Conservation (phyloP, 2,329 filamentous ascomycete species). For the Westerdykella aurantiaca region DNA sequence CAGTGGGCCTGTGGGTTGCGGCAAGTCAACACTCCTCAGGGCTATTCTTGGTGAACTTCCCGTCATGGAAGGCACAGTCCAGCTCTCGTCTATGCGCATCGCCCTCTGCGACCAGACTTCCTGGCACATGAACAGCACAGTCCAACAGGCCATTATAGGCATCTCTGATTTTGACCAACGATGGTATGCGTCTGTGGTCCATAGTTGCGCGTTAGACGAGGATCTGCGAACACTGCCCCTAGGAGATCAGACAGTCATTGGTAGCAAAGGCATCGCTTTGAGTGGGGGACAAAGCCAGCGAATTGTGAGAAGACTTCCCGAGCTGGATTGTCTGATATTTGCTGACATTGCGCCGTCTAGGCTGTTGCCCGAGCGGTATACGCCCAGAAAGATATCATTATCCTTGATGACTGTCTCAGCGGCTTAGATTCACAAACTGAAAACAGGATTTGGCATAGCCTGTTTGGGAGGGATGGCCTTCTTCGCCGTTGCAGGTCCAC, state of each 20-base stretch:
- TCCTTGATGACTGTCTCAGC: slow-evolving; percentile 50
- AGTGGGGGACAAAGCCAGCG: slow-evolving; percentile 51
- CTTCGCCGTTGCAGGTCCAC: slow-evolving; percentile 37
- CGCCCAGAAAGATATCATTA: slow-evolving; percentile 43
- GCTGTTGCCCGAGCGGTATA: slow-evolving; percentile 52
- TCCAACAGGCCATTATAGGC: slow-evolving; percentile 36
- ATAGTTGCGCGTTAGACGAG: slow-evolving; percentile 31
- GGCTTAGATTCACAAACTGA: slow-evolving; percentile 48
- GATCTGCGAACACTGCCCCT: slow-evolving; percentile 29
- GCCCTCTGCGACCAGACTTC: slow-evolving; percentile 36
- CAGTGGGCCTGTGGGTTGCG: slow-evolving; percentile 46
- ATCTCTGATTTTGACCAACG: slow-evolving; percentile 31
- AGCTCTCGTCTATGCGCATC: slow-evolving; percentile 27
- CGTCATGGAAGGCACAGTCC: slow-evolving; percentile 27
- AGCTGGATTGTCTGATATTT: not conserved
- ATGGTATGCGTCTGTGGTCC: slow-evolving; percentile 35
- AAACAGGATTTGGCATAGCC: slow-evolving; percentile 43
- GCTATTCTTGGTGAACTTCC: slow-evolving; percentile 30
- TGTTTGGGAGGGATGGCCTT: slow-evolving; percentile 45
- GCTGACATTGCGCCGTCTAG: slow-evolving; percentile 13
- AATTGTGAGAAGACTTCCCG: slow-evolving; percentile 32
- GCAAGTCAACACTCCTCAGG: slow-evolving; percentile 47
- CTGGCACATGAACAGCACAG: slow-evolving; percentile 35
- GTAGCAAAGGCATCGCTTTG: slow-evolving; percentile 47
- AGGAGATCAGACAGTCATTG: slow-evolving; percentile 43